Evolutionary conservation across 139 green algal species (phyloP), one percentile per base, ranked within the genome.

Genomic region (Bryopsis sp.): DNA sequence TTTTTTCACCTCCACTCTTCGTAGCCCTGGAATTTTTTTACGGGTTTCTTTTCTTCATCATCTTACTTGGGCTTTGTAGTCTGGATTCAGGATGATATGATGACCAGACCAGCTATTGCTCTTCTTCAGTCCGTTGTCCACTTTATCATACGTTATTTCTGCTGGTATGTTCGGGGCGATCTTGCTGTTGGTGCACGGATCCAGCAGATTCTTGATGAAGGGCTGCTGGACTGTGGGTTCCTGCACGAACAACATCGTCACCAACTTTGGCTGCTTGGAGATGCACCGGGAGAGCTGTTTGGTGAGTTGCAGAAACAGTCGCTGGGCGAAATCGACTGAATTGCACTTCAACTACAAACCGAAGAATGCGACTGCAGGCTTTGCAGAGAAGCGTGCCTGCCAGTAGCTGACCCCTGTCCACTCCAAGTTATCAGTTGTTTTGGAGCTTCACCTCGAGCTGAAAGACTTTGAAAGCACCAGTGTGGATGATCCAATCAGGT

Each of bases 181-280:
- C 63, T 77, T 77, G 48, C 70, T 81, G 80, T 94, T 94, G 70
- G 86, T 92, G 82, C 88, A 94, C 15, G 89, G 89, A 77, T 95
- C 89, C 39, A 94, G 82, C 67, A 95, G 74, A 6, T 76, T 76
- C 3, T 68, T 66, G 63, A 95, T 92, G 75, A 71, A 90, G 0
- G 88, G 83, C 46, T 58, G 38, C 37, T 80, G 63, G 1, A 76
- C 39, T 0, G 79, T 87, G 3, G 89, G 89, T 7, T 61, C 67
- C 59, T 78, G 62, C n/a, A 24, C 54, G 6, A 61, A 7, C 8
- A 61, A 33, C 6, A 61, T n/a, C n/a, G n/a, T n/a, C 8, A 29
- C 39, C 26, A 65, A 3, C 28, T 65, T 24, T 11, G 58, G 32
- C 39, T 22, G 8, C 24, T 7, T 65, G 4, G 31, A 65, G 19